These are phyloP conservation scores for Epicoccum nigrum DNA, from an alignment of 2,329 filamentous ascomycete genomes.

Conservation along the genomic window DNA sequence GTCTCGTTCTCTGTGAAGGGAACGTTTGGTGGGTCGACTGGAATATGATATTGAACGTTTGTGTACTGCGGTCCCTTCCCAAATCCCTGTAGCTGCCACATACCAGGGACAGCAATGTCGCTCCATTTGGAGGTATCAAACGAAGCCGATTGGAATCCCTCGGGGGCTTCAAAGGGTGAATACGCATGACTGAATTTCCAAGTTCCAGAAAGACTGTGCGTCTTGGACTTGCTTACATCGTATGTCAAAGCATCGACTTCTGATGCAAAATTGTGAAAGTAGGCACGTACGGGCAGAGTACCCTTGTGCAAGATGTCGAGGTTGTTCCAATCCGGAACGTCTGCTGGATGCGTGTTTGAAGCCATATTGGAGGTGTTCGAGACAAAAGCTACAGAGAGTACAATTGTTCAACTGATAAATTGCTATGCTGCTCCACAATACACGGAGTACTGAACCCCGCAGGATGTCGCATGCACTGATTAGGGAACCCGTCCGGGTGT, in stretches of 20 bases:
- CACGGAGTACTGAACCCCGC: slow-evolving; percentile 9
- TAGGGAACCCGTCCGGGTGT: slow-evolving; percentile 30
- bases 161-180: slow-evolving; percentile 45
- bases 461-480: slow-evolving; percentile 19
- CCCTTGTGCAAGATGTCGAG: slow-evolving; percentile 65
- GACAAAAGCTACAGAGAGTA: slow-evolving; percentile 1
- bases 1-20: slow-evolving; percentile 67
- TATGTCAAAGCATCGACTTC: slow-evolving; percentile 57
- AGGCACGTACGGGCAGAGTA: slow-evolving; percentile 62
- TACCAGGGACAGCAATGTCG: slow-evolving; percentile 66
- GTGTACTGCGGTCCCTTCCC: slow-evolving; percentile 70
- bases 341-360: slow-evolving; percentile 29
- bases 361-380: slow-evolving; percentile 22
- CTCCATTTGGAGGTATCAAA: slow-evolving; percentile 54
- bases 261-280: slow-evolving; percentile 61
- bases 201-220: slow-evolving; percentile 42
- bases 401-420: slow-evolving; percentile 12
- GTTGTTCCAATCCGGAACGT: slow-evolving; percentile 66
- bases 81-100: slow-evolving; percentile 74
- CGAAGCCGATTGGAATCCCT: slow-evolving; percentile 39
- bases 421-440: slow-evolving; percentile 13
- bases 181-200: slow-evolving; percentile 51
- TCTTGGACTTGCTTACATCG: slow-evolving; percentile 42
- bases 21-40: slow-evolving; percentile 67
- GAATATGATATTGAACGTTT: slow-evolving; percentile 70